Conservation (phyloP, 129 eudicot genomes). For the Flaveria sonorensis region DNA sequence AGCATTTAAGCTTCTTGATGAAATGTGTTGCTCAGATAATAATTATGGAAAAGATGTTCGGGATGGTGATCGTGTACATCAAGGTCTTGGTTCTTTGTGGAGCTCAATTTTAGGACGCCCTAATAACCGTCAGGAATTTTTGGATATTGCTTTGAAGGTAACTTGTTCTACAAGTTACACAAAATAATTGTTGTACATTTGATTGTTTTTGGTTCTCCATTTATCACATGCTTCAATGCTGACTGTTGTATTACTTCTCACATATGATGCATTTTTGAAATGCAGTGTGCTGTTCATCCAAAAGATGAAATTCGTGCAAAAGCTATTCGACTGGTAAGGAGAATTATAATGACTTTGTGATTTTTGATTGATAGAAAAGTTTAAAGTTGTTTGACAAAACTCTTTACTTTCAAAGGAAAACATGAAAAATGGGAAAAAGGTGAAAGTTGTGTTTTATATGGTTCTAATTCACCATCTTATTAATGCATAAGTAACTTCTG, state of each 20-base stretch:
- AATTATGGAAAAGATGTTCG: conserved; percentile 51
- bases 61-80: conserved; percentile 89
- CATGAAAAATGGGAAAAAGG: conserved; percentile 1
- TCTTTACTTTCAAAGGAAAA: background rate
- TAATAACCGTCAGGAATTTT: conserved; percentile 60
- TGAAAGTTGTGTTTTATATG: background rate
- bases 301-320: conserved; percentile 84
- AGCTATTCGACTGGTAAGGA: conserved; percentile 87
- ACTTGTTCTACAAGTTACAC: background rate
- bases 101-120: conserved; percentile 81
- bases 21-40: conserved; percentile 58
- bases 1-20: conserved; percentile 68
- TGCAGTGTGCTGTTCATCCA: conserved; percentile 91
- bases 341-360: conserved; percentile 8
- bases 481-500: background rate
- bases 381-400: conserved; percentile 14
- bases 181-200: background rate
- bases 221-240: background rate
- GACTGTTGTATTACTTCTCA: conserved; percentile 20
- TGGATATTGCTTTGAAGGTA: conserved; percentile 93
- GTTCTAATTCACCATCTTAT: background rate
- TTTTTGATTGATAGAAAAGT: conserved; percentile 11
- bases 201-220: background rate
- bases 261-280: conserved; percentile 27
- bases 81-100: conserved; percentile 98